A percentile compares a stretch with the other conserved stretches of the same genome.
These are phyloP conservation scores for Panaeolus cyanescens DNA, from an alignment of 768 basidiomycete genomes.

Conservation along the genomic window DNA sequence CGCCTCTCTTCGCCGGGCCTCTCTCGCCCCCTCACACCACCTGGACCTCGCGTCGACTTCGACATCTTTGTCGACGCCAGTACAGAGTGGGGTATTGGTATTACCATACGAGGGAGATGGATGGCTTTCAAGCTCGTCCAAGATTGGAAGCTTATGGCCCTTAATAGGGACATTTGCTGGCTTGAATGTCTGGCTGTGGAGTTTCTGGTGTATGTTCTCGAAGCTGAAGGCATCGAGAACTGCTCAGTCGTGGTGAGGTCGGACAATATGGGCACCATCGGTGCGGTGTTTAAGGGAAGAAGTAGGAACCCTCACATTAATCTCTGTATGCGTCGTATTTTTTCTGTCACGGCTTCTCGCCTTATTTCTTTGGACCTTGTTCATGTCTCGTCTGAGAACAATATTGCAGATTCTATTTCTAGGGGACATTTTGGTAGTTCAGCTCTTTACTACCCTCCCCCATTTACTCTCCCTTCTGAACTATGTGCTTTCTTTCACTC, in stretches of 20 bases:
- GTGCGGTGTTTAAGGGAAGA: constrained; percentile 29
- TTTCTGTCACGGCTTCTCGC: constrained; percentile 8
- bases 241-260: constrained; percentile 24
- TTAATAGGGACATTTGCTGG: constrained; percentile 25
- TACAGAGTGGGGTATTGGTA: constrained; percentile 27
- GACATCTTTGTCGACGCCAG: constrained; percentile 29
- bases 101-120: constrained; percentile 9
- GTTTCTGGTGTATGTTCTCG: constrained; percentile 19
- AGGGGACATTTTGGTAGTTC: constrained; percentile 11
- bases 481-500: constrained; percentile 8
- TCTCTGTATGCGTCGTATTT: constrained; percentile 9
- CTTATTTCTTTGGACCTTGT: constrained; percentile 20
- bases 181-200: too few relatives aligned
- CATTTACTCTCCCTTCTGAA: constrained; percentile 16
- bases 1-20: not conserved
- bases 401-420: constrained; percentile 30
- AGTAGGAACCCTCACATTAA: constrained; percentile 31
- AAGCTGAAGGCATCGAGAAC: constrained; percentile 10
- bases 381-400: constrained; percentile 26
- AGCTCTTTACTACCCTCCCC: not conserved
- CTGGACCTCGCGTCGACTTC: constrained; percentile 16
- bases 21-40: constrained; percentile 11
- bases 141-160: constrained; percentile 13
- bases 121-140: constrained; percentile 1
- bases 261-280: too few relatives aligned